phyloP scores from a whole-genome alignment of 2,329 filamentous ascomycete species.

The Tolypocladium amazonense region DNA sequence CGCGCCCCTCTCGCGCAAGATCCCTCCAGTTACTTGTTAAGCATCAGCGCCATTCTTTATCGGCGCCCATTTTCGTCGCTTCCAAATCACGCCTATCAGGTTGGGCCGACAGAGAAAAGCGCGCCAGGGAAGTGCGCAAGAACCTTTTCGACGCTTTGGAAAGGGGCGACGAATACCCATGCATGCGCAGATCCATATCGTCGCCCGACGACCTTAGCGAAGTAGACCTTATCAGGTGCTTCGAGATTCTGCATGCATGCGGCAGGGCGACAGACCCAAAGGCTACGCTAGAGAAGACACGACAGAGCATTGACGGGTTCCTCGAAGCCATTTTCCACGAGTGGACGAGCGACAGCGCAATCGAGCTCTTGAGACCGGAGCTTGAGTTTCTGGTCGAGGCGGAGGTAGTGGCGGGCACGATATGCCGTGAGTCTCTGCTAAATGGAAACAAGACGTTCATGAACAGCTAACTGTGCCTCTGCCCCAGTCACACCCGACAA shows the following conservation, averaged over 20 bases:
- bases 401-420: slow-evolving; percentile 12
- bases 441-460: too few species aligned
- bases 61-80: slow-evolving; percentile 8
- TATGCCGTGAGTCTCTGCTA: slow-evolving; percentile 15
- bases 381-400: slow-evolving; percentile 19
- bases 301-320: slow-evolving; percentile 20
- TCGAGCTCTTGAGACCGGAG: slow-evolving; percentile 8
- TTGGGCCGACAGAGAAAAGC: too few species aligned
- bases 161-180: slow-evolving; percentile 8
- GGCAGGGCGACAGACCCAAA: slow-evolving; percentile 13
- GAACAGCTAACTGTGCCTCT: neutral
- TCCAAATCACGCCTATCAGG: neutral
- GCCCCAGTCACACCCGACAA: neutral
- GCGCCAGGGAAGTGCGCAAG: slow-evolving; percentile 2
- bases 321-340: slow-evolving; percentile 18
- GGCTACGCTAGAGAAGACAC: slow-evolving; percentile 12
- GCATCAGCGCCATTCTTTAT: slow-evolving; percentile 5
- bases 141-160: slow-evolving; percentile 15
- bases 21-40: neutral
- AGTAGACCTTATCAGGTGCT: slow-evolving; percentile 16
- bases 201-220: slow-evolving; percentile 15
- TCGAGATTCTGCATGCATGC: slow-evolving; percentile 22
- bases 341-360: slow-evolving; percentile 10
- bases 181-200: slow-evolving; percentile 8
- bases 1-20: neutral